Percentiles rank a stretch among this genome's conserved stretches.
These are phyloP conservation scores for Penicilliopsis zonata DNA, from an alignment of 495 filamentous ascomycete genomes.

Conservation along the genomic window DNA sequence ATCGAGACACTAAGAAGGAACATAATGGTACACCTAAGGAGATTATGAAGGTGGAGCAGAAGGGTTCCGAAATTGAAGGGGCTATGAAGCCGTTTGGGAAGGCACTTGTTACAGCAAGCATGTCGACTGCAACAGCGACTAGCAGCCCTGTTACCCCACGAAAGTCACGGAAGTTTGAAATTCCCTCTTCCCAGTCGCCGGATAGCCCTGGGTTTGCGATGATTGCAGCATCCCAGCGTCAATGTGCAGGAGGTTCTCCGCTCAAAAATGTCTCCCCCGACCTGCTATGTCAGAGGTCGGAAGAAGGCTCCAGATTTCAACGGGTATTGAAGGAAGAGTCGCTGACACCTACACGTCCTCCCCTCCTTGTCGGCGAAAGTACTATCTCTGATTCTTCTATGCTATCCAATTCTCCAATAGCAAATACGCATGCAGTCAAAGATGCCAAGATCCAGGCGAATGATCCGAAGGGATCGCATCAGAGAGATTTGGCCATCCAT, in stretches of 20 bases:
- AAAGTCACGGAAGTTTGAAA: slow-evolving; percentile 21
- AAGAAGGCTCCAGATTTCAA: too few relatives aligned
- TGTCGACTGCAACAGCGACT: too few relatives aligned
- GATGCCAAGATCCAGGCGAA: too few relatives aligned
- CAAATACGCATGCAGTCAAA: too few relatives aligned
- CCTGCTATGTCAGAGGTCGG: too few relatives aligned
- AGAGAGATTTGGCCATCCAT: too few relatives aligned
- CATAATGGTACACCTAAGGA: slow-evolving; percentile 3
- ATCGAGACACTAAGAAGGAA: slow-evolving; percentile 1
- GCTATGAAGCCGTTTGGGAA: too few relatives aligned
- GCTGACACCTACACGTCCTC: slow-evolving; percentile 2
- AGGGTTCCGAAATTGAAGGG: not conserved
- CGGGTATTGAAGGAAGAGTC: slow-evolving; percentile 2
- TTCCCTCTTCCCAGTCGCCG: slow-evolving; percentile 35
- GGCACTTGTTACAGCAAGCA: too few relatives aligned
- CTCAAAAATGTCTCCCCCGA: slow-evolving; percentile 8
- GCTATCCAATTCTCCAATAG: slow-evolving; percentile 1
- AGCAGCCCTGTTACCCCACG: slow-evolving; percentile 25
- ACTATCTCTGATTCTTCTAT: slow-evolving; percentile 2
- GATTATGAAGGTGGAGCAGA: not conserved
- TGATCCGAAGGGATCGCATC: too few relatives aligned
- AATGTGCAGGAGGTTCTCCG: slow-evolving; percentile 18
- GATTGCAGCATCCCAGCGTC: slow-evolving; percentile 29
- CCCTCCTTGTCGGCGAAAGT: slow-evolving; percentile 1
- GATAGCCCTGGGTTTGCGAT: slow-evolving; percentile 29